phyloP scores from a whole-genome alignment of 148 eudicot species.

The Vaccinium darrowii region DNA sequence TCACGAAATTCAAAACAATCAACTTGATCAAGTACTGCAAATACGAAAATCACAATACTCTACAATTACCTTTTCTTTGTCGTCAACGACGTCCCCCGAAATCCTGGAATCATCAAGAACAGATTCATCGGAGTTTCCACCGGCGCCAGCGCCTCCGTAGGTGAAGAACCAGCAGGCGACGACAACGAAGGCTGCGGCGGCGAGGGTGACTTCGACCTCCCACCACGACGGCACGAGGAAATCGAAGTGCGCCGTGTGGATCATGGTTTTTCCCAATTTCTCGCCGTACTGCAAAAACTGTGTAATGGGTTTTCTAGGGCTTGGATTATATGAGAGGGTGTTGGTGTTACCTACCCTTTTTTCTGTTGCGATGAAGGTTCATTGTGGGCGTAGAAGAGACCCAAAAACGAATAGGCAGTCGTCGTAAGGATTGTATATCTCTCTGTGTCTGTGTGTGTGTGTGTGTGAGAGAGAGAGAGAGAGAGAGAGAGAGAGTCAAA shows the following conservation, averaged over 20 bases:
- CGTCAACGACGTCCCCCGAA: conserved; percentile 25
- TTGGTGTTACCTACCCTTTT: conserved; percentile 1
- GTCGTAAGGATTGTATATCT: not conserved
- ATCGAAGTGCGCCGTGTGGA: conserved; percentile 31
- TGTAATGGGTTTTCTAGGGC: not conserved
- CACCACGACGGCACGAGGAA: conserved; percentile 48
- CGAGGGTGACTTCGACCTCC: conserved; percentile 56
- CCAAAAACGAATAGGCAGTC: not conserved
- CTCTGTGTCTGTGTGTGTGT: not conserved
- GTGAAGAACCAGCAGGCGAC: conserved; percentile 48
- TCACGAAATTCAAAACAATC: not conserved
- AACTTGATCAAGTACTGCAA: not conserved
- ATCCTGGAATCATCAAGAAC: not conserved
- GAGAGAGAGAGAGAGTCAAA: not conserved
- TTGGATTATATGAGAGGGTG: not conserved
- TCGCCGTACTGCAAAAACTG: not conserved
- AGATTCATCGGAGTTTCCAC: not conserved
- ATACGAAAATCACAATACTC: not conserved
- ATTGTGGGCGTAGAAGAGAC: not conserved
- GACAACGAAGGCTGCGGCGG: conserved; percentile 43
- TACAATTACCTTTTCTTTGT: conserved; percentile 39
- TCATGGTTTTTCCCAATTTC: conserved; percentile 16
- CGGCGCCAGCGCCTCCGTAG: conserved; percentile 11
- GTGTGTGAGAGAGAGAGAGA: not conserved
- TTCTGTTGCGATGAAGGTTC: not conserved